A percentile compares a stretch with the other conserved stretches of the same genome.
Conservation (phyloP, 306 rosid species). For the Quercus rubra region DNA sequence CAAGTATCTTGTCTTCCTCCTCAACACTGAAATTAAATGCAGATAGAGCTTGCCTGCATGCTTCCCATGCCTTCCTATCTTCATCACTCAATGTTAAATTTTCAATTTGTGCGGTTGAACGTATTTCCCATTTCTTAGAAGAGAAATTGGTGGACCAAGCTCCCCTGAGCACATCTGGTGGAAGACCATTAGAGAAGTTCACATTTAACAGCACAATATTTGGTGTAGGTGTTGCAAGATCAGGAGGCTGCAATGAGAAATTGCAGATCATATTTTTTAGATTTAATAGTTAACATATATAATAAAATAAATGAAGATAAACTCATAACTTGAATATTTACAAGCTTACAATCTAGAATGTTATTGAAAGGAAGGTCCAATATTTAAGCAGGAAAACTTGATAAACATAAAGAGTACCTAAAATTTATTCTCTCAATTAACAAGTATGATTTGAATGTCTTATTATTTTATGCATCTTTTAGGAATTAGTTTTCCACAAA, state of each 20-base stretch:
- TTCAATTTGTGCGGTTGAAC: slow-evolving; percentile 52
- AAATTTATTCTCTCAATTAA: background rate
- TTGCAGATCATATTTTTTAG: background rate
- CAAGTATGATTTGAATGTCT: background rate
- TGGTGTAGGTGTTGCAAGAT: slow-evolving; percentile 31
- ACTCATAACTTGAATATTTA: background rate
- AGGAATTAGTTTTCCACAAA: background rate
- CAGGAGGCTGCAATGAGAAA: slow-evolving; percentile 32
- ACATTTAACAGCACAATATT: slow-evolving; percentile 22
- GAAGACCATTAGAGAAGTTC: slow-evolving; percentile 24
- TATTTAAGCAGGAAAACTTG: background rate
- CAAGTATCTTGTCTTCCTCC: slow-evolving; percentile 82
- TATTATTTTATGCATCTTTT: background rate
- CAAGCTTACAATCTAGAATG: background rate
- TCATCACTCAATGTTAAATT: slow-evolving; percentile 43
- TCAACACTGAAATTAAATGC: slow-evolving; percentile 54
- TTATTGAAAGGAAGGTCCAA: background rate
- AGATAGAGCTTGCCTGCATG: slow-evolving; percentile 53
- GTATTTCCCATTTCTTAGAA: slow-evolving; percentile 50
- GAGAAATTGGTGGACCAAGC: slow-evolving; percentile 31
- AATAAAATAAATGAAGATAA: background rate
- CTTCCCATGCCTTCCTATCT: slow-evolving; percentile 66
- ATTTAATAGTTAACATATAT: background rate
- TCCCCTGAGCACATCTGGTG: slow-evolving; percentile 19
- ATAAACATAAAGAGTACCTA: background rate